Evolutionary conservation across 371 early-diverging fungal species (phyloP), one percentile per base, ranked within the genome.

Genomic region (Rhizopus arrhizus): DNA sequence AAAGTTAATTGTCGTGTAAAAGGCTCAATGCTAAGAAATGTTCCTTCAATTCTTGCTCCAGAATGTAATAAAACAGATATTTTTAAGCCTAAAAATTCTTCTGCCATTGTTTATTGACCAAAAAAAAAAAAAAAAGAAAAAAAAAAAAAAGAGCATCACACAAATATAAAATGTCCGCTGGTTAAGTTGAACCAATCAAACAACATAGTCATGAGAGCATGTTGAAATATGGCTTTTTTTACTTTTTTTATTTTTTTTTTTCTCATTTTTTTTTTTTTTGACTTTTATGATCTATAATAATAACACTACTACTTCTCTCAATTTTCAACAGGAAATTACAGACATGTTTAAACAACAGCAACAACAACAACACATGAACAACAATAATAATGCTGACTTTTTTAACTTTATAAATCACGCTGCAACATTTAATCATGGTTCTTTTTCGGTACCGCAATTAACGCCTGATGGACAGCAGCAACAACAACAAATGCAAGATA

Each of bases 81-180:
- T 43, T 68, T 73, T 41, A 80, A 63, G 36, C 87, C 87, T 49
- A 84, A 61, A 58, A 85, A 87, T 41, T 78, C 74, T 56, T 82
- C 80, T 32, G 85, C 76, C 87, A 86, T 86, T 10, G 5, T 43
- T 43, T 43, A 5, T 43, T 9, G 11, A 9, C 6, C 9, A 15
- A n/a, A 45, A n/a, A 45, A 3, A n/a, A 47, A 22, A 47, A 22
- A 28, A 5, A 22, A 22, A 47, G 28, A 47, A 47, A 7, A 22
- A 50, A 32, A 32, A 12, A 32, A 32, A 10, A 50, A 15, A 50
- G 9, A 29, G n/a, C 43, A 43, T 43, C 43, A 43, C 43, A n/a
- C 43, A 43, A 4, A 43, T 22, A 22, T 22, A 22, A 22, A 22
- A 1, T 22, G 22, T 22, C 22, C 22, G 22, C 22, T 22, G 22